A percentile compares a stretch with the other conserved stretches of the same genome.
These are phyloP conservation scores for Penicillium glabrum DNA, from an alignment of 2,329 filamentous ascomycete species.

Conservation along the genomic window DNA sequence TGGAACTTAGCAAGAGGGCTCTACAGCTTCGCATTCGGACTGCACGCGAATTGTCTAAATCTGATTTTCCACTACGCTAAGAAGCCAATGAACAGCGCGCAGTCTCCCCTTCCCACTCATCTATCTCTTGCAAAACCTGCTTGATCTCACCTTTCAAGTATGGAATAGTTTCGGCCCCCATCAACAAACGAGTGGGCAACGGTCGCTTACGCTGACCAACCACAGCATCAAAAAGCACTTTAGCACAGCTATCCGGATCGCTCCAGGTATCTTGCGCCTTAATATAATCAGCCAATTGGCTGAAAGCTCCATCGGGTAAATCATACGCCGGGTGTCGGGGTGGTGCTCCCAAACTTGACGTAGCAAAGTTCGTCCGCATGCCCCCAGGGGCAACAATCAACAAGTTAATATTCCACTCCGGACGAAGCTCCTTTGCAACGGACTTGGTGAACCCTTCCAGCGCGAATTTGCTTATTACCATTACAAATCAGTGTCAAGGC, in stretches of 20 bases:
- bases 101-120: conserved; percentile 12
- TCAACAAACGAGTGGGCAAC: conserved; percentile 13
- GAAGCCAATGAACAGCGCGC: conserved; percentile 4
- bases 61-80: not conserved
- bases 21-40: no score
- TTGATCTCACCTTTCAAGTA: conserved; percentile 14
- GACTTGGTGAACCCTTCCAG: conserved; percentile 51
- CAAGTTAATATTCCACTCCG: conserved; percentile 45
- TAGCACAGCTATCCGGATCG: conserved; percentile 17
- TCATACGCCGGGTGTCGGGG: conserved; percentile 9
- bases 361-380: conserved; percentile 10
- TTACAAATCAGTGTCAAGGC: not conserved
- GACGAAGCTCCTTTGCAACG: conserved; percentile 45
- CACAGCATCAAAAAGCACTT: conserved; percentile 15
- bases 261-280: conserved; percentile 9
- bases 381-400: conserved; percentile 27
- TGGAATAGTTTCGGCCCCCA: conserved; percentile 15
- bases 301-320: not conserved
- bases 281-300: conserved; percentile 13
- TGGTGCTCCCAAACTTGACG: not conserved
- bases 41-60: not conserved
- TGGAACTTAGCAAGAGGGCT: no score
- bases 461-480: conserved; percentile 42
- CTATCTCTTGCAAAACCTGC: conserved; percentile 10
- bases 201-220: conserved; percentile 4